Percentiles rank a stretch among this genome's conserved stretches.
Evolutionary conservation across 768 basidiomycete species (phyloP).

Genomic region (Nevesoporus exiguus): DNA sequence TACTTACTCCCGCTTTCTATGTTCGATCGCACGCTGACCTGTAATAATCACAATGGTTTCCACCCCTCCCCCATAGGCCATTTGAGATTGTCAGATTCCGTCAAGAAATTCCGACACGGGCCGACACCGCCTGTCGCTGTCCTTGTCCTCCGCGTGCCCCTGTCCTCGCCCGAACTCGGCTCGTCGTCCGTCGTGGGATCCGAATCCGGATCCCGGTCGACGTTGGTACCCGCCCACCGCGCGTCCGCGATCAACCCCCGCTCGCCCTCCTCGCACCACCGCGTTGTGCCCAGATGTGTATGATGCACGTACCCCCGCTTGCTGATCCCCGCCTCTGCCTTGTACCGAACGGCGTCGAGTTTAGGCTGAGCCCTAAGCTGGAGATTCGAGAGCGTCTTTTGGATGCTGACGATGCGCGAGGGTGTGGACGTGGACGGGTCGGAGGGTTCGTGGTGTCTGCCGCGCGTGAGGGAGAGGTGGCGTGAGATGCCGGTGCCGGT

Average conservation of each 20-base stretch:
- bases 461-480: conserved; percentile 37
- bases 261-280: conserved; percentile 36
- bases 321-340: conserved; percentile 67
- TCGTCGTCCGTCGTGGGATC: conserved; percentile 28
- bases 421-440: no score
- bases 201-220: conserved; percentile 18
- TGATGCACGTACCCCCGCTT: conserved; percentile 54
- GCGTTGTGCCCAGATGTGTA: conserved; percentile 21
- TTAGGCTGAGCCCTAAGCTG: conserved; percentile 46
- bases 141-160: not conserved
- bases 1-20: not conserved
- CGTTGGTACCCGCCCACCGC: conserved; percentile 30
- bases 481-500: conserved; percentile 38
- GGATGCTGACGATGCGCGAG: conserved; percentile 40
- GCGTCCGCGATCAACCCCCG: conserved; percentile 37
- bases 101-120: conserved; percentile 15
- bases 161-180: conserved; percentile 20
- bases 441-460: conserved; percentile 14
- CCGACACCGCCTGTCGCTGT: not conserved
- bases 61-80: conserved; percentile 60
- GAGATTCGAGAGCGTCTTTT: conserved; percentile 40
- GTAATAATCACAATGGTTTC: conserved; percentile 37
- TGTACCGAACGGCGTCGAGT: conserved; percentile 62
- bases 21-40: not conserved
- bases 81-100: conserved; percentile 49